phyloP scores from a whole-genome alignment of 495 filamentous ascomycete genomes.

The Hypoxylon subgilvum region DNA sequence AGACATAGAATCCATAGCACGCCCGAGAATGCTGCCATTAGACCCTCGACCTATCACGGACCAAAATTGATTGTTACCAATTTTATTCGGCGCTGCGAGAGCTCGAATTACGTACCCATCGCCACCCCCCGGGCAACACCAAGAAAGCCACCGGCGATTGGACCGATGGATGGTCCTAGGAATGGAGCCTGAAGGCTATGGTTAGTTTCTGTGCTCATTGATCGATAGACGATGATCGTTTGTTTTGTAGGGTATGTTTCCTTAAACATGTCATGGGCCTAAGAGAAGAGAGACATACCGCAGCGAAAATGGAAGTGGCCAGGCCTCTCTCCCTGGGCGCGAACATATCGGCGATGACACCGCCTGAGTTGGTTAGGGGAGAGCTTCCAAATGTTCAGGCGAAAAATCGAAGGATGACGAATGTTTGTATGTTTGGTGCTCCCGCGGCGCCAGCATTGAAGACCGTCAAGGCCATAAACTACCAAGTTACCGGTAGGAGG shows the following conservation, averaged over 20 bases:
- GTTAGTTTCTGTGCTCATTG: too few species aligned
- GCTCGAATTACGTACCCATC: conserved; percentile 62
- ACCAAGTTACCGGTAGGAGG: too few species aligned
- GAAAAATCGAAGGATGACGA: conserved; percentile 79
- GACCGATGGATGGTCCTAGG: conserved; percentile 67
- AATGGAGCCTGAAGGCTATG: conserved; percentile 61
- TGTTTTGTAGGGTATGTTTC: too few species aligned
- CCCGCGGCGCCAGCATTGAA: conserved; percentile 73
- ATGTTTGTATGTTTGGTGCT: conserved; percentile 65
- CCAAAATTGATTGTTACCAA: too few species aligned
- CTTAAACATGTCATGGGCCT: not conserved
- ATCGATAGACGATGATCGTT: too few species aligned
- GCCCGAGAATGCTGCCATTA: conserved; percentile 72
- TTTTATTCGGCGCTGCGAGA: too few species aligned
- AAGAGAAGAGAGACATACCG: conserved; percentile 25
- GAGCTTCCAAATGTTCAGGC: conserved; percentile 79
- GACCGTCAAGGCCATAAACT: conserved; percentile 60
- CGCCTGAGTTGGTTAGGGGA: conserved; percentile 73
- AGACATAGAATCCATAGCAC: conserved; percentile 65
- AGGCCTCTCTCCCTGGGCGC: conserved; percentile 65
- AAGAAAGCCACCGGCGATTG: conserved; percentile 66
- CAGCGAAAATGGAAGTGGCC: conserved; percentile 68
- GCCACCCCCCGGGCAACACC: conserved; percentile 65
- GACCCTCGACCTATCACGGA: conserved; percentile 61
- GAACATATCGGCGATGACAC: conserved; percentile 80